Evolutionary conservation across 2,329 filamentous ascomycete genomes (phyloP).

Genomic region (Fusarium oligoseptatum): DNA sequence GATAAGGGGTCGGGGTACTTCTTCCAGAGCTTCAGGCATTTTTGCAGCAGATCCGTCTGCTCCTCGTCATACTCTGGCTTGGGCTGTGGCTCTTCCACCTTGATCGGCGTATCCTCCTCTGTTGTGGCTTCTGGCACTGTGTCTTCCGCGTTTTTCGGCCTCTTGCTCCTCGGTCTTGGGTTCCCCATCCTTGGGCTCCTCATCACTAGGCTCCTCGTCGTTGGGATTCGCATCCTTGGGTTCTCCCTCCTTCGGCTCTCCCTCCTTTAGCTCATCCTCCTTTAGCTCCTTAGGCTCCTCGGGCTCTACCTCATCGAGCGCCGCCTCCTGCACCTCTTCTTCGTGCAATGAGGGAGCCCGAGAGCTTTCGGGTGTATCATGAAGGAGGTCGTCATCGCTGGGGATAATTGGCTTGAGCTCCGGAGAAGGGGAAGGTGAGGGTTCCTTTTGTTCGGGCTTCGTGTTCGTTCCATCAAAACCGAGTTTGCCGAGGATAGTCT

Average conservation of each 20-base stretch:
- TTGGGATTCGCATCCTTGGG: neutral
- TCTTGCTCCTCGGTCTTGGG: slow-evolving; percentile 28
- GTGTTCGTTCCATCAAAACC: slow-evolving; percentile 60
- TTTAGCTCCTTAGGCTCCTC: neutral
- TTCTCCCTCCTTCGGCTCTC: neutral
- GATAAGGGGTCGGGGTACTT: slow-evolving; percentile 69
- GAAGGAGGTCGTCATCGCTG: slow-evolving; percentile 68
- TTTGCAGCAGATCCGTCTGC: slow-evolving; percentile 64
- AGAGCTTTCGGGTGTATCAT: slow-evolving; percentile 68
- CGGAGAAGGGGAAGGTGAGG: slow-evolving; percentile 53
- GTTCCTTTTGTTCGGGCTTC: slow-evolving; percentile 50
- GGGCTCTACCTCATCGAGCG: neutral
- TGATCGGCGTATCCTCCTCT: slow-evolving; percentile 36
- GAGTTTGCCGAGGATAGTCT: slow-evolving; percentile 74
- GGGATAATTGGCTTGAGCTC: slow-evolving; percentile 60
- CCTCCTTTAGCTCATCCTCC: slow-evolving; percentile 33
- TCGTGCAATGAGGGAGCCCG: slow-evolving; percentile 55
- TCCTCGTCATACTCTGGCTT: slow-evolving; percentile 60
- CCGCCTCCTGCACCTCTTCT: slow-evolving; percentile 35
- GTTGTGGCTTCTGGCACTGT: slow-evolving; percentile 15
- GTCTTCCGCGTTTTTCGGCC: slow-evolving; percentile 31
- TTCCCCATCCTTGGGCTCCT: slow-evolving; percentile 24
- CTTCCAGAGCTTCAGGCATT: slow-evolving; percentile 75
- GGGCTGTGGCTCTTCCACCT: slow-evolving; percentile 44
- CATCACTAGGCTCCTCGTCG: neutral